Evolutionary conservation across 2,329 filamentous ascomycete genomes (phyloP).

Genomic region (Apiospora rasikravindrae): DNA sequence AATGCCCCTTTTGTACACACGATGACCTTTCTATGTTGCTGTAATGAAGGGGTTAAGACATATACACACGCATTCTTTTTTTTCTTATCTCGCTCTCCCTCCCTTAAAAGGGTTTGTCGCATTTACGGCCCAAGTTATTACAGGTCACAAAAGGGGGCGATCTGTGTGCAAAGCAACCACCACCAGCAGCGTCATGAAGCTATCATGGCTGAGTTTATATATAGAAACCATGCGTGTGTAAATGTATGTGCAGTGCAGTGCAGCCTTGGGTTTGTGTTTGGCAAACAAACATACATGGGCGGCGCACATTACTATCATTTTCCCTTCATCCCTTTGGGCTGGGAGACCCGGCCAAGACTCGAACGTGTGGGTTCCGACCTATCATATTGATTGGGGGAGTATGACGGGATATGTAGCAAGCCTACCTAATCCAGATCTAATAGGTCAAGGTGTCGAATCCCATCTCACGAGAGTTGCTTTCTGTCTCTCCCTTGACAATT

Average conservation of each 20-base stretch:
- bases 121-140: slow-evolving; percentile 13
- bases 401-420: slow-evolving; percentile 15
- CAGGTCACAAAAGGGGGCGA: slow-evolving; percentile 1
- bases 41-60: not conserved
- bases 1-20: not conserved
- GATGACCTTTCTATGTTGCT: not conserved
- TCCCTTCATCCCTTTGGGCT: slow-evolving; percentile 1
- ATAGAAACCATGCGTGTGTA: not conserved
- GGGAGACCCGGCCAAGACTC: not conserved
- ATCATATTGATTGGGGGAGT: not conserved
- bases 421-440: slow-evolving; percentile 4
- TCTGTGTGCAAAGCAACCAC: slow-evolving; percentile 12
- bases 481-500: not conserved
- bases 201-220: slow-evolving; percentile 15
- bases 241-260: too few species aligned
- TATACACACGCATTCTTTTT: not conserved
- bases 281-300: slow-evolving; percentile 7
- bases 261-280: not conserved
- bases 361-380: not conserved
- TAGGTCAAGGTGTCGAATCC: not conserved
- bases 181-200: not conserved
- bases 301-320: slow-evolving; percentile 5
- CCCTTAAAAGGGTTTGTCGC: not conserved
- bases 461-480: not conserved
- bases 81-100: not conserved